These are phyloP conservation scores for Dryadomyces quercivorus DNA, from an alignment of 2,329 filamentous ascomycete genomes.

Conservation along the genomic window DNA sequence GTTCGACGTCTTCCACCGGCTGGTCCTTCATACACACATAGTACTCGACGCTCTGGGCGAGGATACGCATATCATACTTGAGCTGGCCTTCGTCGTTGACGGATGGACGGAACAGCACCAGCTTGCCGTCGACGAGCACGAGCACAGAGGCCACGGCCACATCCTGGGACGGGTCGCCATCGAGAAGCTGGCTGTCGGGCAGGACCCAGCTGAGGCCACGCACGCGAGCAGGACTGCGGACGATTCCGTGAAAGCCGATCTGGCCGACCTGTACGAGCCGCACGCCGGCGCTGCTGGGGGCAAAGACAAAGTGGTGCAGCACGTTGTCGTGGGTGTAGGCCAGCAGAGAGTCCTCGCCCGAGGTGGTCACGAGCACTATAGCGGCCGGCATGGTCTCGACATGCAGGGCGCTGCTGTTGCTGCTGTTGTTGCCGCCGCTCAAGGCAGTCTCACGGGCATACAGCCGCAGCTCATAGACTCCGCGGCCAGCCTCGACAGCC, in stretches of 20 bases:
- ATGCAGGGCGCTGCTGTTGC: constrained; percentile 48
- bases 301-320: constrained; percentile 88
- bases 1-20: constrained; percentile 25
- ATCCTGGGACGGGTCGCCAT: constrained; percentile 91
- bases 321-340: constrained; percentile 97
- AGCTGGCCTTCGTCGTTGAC: constrained; percentile 70
- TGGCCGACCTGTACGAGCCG: constrained; percentile 88
- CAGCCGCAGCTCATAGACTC: constrained; percentile 68
- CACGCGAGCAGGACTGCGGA: constrained; percentile 83
- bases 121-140: constrained; percentile 93
- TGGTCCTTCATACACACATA: constrained; percentile 89
- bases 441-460: constrained; percentile 80
- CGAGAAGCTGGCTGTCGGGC: constrained; percentile 75
- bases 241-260: constrained; percentile 94
- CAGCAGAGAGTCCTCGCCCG: constrained; percentile 85
- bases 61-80: constrained; percentile 96
- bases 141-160: constrained; percentile 87
- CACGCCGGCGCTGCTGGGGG: constrained; percentile 39
- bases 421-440: constrained; percentile 44
- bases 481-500: constrained; percentile 66
- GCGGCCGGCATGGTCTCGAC: constrained; percentile 68
- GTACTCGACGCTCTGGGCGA: constrained; percentile 93
- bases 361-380: constrained; percentile 79
- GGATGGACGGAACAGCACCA: constrained; percentile 82
- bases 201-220: constrained; percentile 92